phyloP scores from a whole-genome alignment of 257 asterid genomes.

The Sherardia arvensis region DNA sequence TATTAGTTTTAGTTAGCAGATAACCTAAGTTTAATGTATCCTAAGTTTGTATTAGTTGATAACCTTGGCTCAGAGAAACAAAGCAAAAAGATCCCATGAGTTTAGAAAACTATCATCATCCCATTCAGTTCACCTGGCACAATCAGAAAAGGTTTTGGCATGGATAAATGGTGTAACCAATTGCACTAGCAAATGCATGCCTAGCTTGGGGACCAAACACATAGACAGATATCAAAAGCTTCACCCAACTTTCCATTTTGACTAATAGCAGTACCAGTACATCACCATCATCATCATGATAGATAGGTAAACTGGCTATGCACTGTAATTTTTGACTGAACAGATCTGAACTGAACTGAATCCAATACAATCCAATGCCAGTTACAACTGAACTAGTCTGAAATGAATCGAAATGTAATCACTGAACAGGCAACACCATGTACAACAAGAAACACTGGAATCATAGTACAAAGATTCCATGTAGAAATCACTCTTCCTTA shows the following conservation, averaged over 20 bases:
- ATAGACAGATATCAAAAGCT: slow-evolving; percentile 6
- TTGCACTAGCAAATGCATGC: slow-evolving; percentile 5
- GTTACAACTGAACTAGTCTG: not conserved
- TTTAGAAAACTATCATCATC: not conserved
- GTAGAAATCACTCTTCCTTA: not conserved
- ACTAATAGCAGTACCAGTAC: not conserved
- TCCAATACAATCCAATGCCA: too few species aligned
- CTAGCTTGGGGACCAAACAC: slow-evolving; percentile 4
- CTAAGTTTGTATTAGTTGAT: not conserved
- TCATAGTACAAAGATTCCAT: not conserved
- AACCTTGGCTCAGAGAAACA: not conserved
- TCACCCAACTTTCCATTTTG: slow-evolving; percentile 7
- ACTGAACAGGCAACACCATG: not conserved
- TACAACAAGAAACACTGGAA: not conserved
- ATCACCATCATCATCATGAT: not conserved
- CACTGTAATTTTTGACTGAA: not conserved
- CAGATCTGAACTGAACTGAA: not conserved
- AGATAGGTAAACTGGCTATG: not conserved
- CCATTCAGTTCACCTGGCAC: not conserved
- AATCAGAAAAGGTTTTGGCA: not conserved
- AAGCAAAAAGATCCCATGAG: not conserved
- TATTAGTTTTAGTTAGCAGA: too few species aligned
- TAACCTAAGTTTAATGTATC: too few species aligned
- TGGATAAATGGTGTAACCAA: not conserved
- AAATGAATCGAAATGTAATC: too few species aligned